A percentile compares a stretch with the other conserved stretches of the same genome.
Evolutionary conservation across 2,329 filamentous ascomycete genomes (phyloP).

Genomic region (Mycosphaerella sp.): DNA sequence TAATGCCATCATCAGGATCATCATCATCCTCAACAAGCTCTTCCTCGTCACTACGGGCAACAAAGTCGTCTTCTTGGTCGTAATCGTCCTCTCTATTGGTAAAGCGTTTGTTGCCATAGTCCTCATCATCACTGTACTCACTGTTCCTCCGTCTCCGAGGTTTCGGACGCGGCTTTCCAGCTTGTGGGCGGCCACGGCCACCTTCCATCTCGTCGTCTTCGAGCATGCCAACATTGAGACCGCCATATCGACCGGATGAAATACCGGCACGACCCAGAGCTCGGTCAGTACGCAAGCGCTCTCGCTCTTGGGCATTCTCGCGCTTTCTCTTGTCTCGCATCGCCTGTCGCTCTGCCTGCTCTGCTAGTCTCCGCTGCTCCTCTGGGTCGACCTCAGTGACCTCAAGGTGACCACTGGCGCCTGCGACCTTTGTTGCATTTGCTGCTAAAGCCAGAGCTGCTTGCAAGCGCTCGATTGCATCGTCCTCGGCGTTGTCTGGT

Average conservation of each 20-base stretch:
- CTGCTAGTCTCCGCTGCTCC: conserved; percentile 65
- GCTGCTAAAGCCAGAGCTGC: conserved; percentile 60
- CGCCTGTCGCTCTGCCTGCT: conserved; percentile 67
- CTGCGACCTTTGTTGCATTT: conserved; percentile 47
- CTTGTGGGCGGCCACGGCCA: conserved; percentile 23
- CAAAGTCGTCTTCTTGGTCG: conserved; percentile 71
- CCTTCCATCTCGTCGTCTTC: conserved; percentile 52
- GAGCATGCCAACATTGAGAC: conserved; percentile 62
- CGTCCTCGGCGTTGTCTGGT: conserved; percentile 61
- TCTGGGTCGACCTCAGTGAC: conserved; percentile 68
- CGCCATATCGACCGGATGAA: conserved; percentile 42
- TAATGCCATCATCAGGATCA: conserved; percentile 42
- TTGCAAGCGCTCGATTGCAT: conserved; percentile 62
- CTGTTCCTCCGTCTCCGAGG: conserved; percentile 35
- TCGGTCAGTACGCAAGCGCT: conserved; percentile 52
- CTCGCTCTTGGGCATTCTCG: conserved; percentile 60
- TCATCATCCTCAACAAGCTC: conserved; percentile 54
- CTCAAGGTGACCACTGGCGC: conserved; percentile 57
- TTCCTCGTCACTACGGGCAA: conserved; percentile 69
- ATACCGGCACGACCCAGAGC: conserved; percentile 45
- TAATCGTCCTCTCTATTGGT: conserved; percentile 62
- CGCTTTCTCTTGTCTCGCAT: conserved; percentile 53
- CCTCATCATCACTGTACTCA: conserved; percentile 65
- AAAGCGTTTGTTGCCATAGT: conserved; percentile 62
- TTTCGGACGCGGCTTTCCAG: conserved; percentile 31